These are phyloP conservation scores for Cytospora piceicola DNA, from an alignment of 2,329 filamentous ascomycete species.

Conservation along the genomic window DNA sequence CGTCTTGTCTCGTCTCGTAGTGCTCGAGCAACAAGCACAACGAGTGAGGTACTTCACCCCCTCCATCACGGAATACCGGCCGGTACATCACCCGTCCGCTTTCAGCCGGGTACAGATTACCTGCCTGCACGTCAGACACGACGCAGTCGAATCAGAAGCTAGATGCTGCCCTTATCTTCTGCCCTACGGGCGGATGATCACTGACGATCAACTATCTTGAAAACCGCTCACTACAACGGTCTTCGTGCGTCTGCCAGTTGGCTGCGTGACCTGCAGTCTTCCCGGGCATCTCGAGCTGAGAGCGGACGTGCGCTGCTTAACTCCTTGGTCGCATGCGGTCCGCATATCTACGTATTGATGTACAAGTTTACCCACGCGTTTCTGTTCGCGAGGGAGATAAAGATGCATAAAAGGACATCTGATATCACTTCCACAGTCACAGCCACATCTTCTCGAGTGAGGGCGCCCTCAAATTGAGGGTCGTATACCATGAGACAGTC, in stretches of 20 bases:
- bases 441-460: background rate
- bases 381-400: background rate
- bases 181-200: conserved; percentile 25
- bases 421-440: background rate
- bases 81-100: conserved; percentile 15
- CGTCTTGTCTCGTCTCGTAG: background rate
- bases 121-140: conserved; percentile 23
- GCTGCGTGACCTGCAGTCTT: background rate
- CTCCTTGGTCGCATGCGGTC: background rate
- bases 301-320: background rate
- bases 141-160: conserved; percentile 4
- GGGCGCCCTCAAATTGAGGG: background rate
- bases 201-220: background rate
- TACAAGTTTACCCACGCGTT: background rate
- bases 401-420: background rate
- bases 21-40: background rate
- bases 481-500: background rate
- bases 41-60: conserved; percentile 24
- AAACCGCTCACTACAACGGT: conserved; percentile 9
- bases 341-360: too few relatives aligned
- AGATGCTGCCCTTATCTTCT: conserved; percentile 18
- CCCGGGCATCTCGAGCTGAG: background rate
- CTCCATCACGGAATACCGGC: conserved; percentile 22
- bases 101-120: conserved; percentile 28
- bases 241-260: conserved; percentile 2